Conservation (phyloP, 352 stramenopile genomes). For the Phytophthora tubulina region DNA sequence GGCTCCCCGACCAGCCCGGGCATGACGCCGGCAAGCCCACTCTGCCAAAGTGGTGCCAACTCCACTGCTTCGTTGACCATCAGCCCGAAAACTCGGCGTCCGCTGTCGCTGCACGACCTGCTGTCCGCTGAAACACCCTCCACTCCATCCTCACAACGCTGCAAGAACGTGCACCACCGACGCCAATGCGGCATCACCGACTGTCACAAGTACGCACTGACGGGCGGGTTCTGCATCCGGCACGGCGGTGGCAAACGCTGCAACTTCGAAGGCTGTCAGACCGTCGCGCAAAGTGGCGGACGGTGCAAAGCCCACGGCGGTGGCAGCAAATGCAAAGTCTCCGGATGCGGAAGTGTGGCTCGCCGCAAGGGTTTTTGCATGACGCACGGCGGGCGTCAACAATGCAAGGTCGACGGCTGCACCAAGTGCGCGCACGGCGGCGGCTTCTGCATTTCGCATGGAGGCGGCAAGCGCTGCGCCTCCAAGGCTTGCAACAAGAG, state of each 20-base stretch:
- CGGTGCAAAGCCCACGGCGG: constrained; percentile 87
- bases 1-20: constrained; percentile 47
- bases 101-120: constrained; percentile 63
- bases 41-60: neutral
- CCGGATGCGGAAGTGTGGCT: constrained; percentile 65
- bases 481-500: constrained; percentile 69
- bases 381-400: constrained; percentile 71
- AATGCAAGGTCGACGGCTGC: constrained; percentile 79
- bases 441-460: constrained; percentile 78
- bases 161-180: constrained; percentile 49
- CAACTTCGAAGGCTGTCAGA: constrained; percentile 62
- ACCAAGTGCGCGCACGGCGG: constrained; percentile 80
- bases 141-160: constrained; percentile 17
- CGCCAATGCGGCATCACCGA: constrained; percentile 68
- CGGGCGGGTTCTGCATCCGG: constrained; percentile 75
- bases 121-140: constrained; percentile 45
- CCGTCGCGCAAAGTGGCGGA: constrained; percentile 81
- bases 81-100: constrained; percentile 51
- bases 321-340: constrained; percentile 82
- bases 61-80: neutral
- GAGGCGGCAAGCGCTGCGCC: constrained; percentile 76
- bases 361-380: constrained; percentile 81
- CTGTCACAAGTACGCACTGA: constrained; percentile 75
- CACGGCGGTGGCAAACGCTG: constrained; percentile 85
- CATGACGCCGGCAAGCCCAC: constrained; percentile 32